Base-by-base conservation (phyloP, 257 asterid genomes). In the Solanum appendiculatum region DNA sequence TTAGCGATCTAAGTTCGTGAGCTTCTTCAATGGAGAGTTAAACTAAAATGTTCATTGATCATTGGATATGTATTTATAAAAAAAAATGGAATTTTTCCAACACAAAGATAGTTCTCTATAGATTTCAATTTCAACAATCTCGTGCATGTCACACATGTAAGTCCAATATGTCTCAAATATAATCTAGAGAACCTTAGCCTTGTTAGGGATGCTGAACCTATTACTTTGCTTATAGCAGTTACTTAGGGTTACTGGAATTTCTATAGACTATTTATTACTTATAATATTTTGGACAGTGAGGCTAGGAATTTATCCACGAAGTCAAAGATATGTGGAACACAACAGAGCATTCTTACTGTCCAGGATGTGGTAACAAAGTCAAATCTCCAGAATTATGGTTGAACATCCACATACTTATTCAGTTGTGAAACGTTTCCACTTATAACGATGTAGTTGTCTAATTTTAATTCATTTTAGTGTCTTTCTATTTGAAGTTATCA, bases 61-160 rank as follows among this genome's bases (percentile, higher is more conserved):
- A 44, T 12, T 44, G 6, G 51, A 14, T 44, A 3, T 44, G 51
- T 44, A 44, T 44, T 44, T 44, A 44, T 12, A 44, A 44, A 42
- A 44, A n/a, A n/a, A n/a, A n/a, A n/a, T n/a, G n/a, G n/a, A n/a
- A n/a, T n/a, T n/a, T n/a, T n/a, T n/a, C n/a, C n/a, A n/a, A 87
- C 74, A 18, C 39, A 5, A 15, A 97, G 97, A 91, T 93, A 92
- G 91, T 92, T 95, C 90, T 86, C 95, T 42, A 85, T 86, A 73
- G 97, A 94, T 94, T 95, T 90, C 87, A 91, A 90, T 77, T 80
- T 89, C 29, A 36, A 88, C 9, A 92, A 95, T 37, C 90, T 93
- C 48, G 73, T 69, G 72, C 5, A 3, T 64, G 88, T 95, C 51
- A 44, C 86, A 51, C n/a, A 72, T 11, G 98, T 94, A 89, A 92